Evolutionary conservation across 306 rosid species (phyloP), one percentile per base, ranked within the genome.

Genomic region (Cicer bijugum): DNA sequence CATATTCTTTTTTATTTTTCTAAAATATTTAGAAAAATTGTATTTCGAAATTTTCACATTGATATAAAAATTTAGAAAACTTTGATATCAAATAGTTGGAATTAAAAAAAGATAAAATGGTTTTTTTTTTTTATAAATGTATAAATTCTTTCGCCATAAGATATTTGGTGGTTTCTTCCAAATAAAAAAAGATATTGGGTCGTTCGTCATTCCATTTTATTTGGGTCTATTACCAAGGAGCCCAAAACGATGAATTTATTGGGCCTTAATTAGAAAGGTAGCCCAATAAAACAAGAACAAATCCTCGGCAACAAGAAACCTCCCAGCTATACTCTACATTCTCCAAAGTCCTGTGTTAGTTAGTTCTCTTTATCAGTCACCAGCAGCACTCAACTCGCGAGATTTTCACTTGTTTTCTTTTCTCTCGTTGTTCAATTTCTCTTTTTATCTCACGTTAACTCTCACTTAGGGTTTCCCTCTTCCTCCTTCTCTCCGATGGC

Each of bases 401-500:
- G 56, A 44, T 70, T 70, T 77, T 77, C 67, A 8, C 11, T 35
- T 23, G 4, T 39, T 12, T 23, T 47, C 33, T 7, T 46, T 7
- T 42, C 39, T 65, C 16, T 55, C 77, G 19, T 47, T 6, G 39
- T 65, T 67, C 33, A 37, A 55, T 58, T 50, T 19, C 52, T 16
- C 23, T 4, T 66, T 47, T 64, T 33, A 0, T 39, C n/a, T 55
- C 47, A 59, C 65, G 16, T 12, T 9, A 56, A 9, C 20, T 67
- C 39, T 19, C 70, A 43, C 38, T 66, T 81, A 87, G 89, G 89
- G 84, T 67, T 77, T 75, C 17, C 14, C 9, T 23, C 69, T 78
- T 60, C 20, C 44, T 50, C 5, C 48, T 69, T 4, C 19, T 4
- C 19, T 67, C 19, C 15, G 71, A 93, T 93, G 98, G 96, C 97